Conservation (phyloP, 257 asterid species). For the Vinca minor region DNA sequence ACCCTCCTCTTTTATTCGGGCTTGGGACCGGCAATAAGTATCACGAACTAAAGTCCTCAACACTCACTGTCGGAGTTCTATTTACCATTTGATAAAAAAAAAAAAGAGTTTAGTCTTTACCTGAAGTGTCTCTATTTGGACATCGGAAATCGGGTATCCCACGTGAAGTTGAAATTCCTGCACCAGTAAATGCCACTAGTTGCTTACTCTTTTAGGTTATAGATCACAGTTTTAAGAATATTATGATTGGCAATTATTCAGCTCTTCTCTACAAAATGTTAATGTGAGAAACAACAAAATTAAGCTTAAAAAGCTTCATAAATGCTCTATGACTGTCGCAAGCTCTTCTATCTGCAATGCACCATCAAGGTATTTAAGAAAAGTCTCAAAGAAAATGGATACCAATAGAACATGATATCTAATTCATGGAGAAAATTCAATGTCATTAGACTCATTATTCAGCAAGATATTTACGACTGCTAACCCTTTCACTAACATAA, state of each 20-base stretch:
- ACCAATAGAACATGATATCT: not conserved
- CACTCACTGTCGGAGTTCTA: no score
- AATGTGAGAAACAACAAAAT: conserved; percentile 18
- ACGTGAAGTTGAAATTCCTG: conserved; percentile 92
- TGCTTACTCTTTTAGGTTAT: conserved; percentile 69
- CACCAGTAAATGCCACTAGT: conserved; percentile 91
- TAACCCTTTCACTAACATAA: not conserved
- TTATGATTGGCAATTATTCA: not conserved
- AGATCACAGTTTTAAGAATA: not conserved
- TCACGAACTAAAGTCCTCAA: no score
- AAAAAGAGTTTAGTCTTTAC: no score
- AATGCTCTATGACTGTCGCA: not conserved
- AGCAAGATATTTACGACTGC: not conserved
- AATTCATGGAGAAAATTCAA: not conserved
- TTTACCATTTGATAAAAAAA: no score
- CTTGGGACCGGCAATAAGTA: no score
- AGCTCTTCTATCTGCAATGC: conserved; percentile 4
- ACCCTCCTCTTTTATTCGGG: no score
- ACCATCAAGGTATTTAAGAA: not conserved
- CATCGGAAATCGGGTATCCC: no score
- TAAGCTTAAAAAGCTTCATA: not conserved
- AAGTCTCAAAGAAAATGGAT: not conserved
- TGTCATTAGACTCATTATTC: no score
- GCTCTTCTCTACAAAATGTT: not conserved
- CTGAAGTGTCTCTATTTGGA: no score